A percentile compares a stretch with the other conserved stretches of the same genome.
These are phyloP conservation scores for Trichoderma arundinaceum DNA, from an alignment of 2,329 filamentous ascomycete genomes.

Conservation along the genomic window DNA sequence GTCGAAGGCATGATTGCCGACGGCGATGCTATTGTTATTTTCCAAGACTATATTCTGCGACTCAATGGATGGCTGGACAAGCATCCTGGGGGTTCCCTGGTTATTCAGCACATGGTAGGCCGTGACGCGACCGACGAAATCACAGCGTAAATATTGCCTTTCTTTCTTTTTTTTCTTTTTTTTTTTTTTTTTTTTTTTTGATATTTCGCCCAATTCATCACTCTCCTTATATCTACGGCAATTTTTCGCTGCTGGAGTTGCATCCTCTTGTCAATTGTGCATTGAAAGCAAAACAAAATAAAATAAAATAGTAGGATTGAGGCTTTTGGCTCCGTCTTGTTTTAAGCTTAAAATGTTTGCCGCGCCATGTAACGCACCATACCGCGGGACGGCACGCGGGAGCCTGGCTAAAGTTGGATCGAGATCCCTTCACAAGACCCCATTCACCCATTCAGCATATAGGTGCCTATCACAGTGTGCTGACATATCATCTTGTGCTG, in stretches of 20 bases:
- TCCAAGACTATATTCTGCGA: slow-evolving; percentile 81
- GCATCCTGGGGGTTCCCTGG: slow-evolving; percentile 89
- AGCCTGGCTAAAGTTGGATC: not conserved
- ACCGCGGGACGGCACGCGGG: slow-evolving; percentile 15
- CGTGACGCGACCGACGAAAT: slow-evolving; percentile 95
- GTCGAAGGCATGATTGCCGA: slow-evolving; percentile 79
- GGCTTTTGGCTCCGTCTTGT: not conserved
- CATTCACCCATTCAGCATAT: not conserved
- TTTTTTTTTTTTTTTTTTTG: not conserved
- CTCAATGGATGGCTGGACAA: slow-evolving; percentile 87
- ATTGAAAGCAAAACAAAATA: slow-evolving; percentile 10
- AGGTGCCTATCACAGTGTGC: slow-evolving; percentile 22
- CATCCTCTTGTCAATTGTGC: not conserved
- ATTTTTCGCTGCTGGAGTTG: not conserved
- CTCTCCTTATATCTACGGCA: not conserved
- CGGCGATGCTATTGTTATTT: slow-evolving; percentile 78
- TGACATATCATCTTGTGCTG: slow-evolving; percentile 28
- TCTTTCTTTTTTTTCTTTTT: not conserved
- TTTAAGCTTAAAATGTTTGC: slow-evolving; percentile 32
- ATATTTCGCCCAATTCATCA: too few species aligned
- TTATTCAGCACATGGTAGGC: slow-evolving; percentile 91
- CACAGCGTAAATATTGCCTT: slow-evolving; percentile 66
- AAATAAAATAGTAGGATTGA: not conserved
- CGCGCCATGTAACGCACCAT: not conserved
- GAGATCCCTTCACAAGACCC: slow-evolving; percentile 19